Evolutionary conservation across 2,329 filamentous ascomycete genomes (phyloP).

Genomic region (Neonectria hederae): DNA sequence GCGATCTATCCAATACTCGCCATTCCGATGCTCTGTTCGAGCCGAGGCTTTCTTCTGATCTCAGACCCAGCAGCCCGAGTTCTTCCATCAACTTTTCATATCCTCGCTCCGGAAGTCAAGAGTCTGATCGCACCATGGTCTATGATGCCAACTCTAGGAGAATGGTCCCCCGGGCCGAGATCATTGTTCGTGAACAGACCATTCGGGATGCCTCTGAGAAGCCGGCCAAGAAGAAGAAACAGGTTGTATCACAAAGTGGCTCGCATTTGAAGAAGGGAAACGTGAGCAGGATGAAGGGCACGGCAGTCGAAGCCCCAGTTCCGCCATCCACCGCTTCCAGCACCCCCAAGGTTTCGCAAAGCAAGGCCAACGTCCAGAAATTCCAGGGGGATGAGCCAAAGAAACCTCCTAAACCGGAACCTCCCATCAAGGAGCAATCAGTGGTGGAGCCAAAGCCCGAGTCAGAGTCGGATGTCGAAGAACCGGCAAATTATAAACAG

Average conservation of each 20-base stretch:
- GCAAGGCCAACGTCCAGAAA: constrained; percentile 9
- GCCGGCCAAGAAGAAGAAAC: constrained; percentile 54
- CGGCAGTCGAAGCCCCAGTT: constrained; percentile 51
- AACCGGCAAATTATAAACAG: not conserved
- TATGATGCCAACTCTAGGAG: constrained; percentile 74
- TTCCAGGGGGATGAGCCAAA: constrained; percentile 5
- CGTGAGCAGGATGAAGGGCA: constrained; percentile 60
- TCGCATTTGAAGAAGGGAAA: constrained; percentile 62
- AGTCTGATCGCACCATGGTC: constrained; percentile 59
- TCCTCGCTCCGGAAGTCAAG: constrained; percentile 58
- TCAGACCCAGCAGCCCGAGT: constrained; percentile 57
- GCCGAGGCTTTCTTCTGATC: constrained; percentile 43
- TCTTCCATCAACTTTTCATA: constrained; percentile 69
- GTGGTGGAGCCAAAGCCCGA: not conserved
- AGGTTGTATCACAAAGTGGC: constrained; percentile 51
- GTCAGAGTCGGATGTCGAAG: constrained; percentile 14
- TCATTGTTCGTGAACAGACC: constrained; percentile 55
- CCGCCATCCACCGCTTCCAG: constrained; percentile 41
- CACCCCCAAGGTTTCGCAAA: constrained; percentile 12
- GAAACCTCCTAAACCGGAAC: not conserved
- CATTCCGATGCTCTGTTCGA: constrained; percentile 55
- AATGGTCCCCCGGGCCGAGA: constrained; percentile 61
- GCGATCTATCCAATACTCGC: constrained; percentile 56
- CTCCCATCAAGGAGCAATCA: not conserved
- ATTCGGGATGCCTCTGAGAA: constrained; percentile 52